These are phyloP conservation scores for Annulohypoxylon maeteangense DNA, from an alignment of 495 filamentous ascomycete genomes.

Conservation along the genomic window DNA sequence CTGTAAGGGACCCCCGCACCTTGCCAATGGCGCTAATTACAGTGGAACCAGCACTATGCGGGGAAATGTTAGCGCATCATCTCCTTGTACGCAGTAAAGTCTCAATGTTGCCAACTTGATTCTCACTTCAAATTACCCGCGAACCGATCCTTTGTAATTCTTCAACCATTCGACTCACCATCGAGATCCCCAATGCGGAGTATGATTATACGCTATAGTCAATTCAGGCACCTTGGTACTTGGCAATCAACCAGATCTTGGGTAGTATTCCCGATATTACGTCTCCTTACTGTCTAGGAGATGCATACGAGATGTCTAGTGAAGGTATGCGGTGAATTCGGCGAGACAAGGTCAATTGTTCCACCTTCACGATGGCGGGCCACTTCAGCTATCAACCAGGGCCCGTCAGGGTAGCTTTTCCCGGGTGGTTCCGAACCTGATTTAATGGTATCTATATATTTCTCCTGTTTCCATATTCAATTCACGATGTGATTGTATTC, in stretches of 20 bases:
- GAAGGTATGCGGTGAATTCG: background rate
- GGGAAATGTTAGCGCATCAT: slow-evolving; percentile 10
- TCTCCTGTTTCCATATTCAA: background rate
- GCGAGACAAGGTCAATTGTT: slow-evolving; percentile 21
- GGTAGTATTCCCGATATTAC: slow-evolving; percentile 27
- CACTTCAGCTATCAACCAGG: background rate
- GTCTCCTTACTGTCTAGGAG: background rate
- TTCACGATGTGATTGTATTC: background rate
- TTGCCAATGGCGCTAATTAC: slow-evolving; percentile 17
- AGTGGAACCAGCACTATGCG: slow-evolving; percentile 17
- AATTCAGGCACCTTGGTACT: slow-evolving; percentile 31
- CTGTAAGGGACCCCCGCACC: slow-evolving; percentile 19
- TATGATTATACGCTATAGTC: slow-evolving; percentile 10
- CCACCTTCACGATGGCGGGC: slow-evolving; percentile 29
- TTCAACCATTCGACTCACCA: slow-evolving; percentile 6
- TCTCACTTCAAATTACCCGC: slow-evolving; percentile 32
- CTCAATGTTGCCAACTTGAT: background rate
- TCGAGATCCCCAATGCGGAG: slow-evolving; percentile 29
- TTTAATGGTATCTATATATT: slow-evolving; percentile 23
- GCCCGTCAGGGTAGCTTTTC: slow-evolving; percentile 19
- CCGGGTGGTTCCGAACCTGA: slow-evolving; percentile 2
- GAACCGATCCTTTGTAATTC: slow-evolving; percentile 22
- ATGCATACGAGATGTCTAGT: slow-evolving; percentile 1
- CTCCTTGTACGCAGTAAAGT: background rate
- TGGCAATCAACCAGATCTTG: slow-evolving; percentile 36